Evolutionary conservation across 345 rosid species (phyloP).

Genomic region (Turnera subulata): DNA sequence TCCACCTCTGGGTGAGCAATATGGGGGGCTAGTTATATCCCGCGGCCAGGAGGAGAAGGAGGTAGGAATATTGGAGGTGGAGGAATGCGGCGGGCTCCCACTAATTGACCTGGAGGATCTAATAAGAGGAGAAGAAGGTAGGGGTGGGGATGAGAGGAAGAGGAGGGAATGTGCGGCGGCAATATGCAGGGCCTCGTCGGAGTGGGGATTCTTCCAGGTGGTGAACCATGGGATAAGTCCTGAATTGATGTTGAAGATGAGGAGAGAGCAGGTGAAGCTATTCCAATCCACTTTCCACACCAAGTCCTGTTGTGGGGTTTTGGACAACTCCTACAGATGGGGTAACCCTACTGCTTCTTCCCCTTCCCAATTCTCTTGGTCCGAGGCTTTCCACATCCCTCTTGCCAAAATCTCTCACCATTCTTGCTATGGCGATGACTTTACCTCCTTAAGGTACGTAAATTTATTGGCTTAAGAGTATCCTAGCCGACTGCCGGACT

Average conservation of each 20-base stretch:
- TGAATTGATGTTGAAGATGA: constrained; percentile 40
- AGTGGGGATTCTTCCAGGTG: constrained; percentile 77
- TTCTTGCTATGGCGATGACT: constrained; percentile 40
- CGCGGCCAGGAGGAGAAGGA: too few relatives aligned
- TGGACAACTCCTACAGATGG: constrained; percentile 63
- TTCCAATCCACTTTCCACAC: constrained; percentile 40
- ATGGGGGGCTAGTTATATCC: constrained; percentile 19
- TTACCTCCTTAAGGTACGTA: constrained; percentile 38
- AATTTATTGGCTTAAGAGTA: too few relatives aligned
- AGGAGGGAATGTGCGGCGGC: constrained; percentile 29
- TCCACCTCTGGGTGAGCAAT: constrained; percentile 40
- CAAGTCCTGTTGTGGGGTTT: constrained; percentile 37
- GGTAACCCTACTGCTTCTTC: constrained; percentile 47
- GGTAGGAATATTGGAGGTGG: constrained; percentile 2
- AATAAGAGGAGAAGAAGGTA: too few relatives aligned
- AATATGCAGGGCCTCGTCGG: constrained; percentile 45
- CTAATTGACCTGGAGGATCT: constrained; percentile 44
- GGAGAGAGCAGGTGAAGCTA: constrained; percentile 41
- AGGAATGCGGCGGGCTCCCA: constrained; percentile 49
- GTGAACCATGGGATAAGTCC: constrained; percentile 54
- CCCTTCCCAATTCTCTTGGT: constrained; percentile 56
- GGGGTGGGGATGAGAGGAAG: constrained; percentile 20
- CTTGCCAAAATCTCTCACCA: constrained; percentile 40
- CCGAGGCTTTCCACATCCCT: constrained; percentile 67
- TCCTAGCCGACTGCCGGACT: too few relatives aligned